Base-by-base conservation (phyloP, 2,329 filamentous ascomycete genomes). In the Tympanopsis confertula region DNA sequence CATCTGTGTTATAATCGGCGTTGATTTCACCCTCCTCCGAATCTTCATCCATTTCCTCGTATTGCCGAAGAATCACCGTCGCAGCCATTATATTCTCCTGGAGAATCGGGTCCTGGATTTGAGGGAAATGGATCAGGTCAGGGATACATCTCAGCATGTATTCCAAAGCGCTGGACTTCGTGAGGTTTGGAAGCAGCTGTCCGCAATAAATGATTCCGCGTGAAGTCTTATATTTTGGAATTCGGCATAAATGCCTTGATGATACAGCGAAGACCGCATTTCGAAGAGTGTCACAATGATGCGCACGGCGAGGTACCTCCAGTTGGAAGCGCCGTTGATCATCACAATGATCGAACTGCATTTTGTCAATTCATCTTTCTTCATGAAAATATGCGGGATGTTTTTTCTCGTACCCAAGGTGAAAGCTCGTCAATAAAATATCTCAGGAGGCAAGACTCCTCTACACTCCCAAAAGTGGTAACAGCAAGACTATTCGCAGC, bases 61-160 rank as follows among this genome's bases (percentile, higher is more conserved):
- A 50, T 30, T 50, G 49, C 3, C 47, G 44, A 12, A 51, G 20
- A 5, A 51, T 51, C 1, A 51, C 46, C 1, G 47, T 45, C 2
- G 49, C 47, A 3, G 46, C 47, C 47, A 51, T 50, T 5, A 51
- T 44, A 13, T 46, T 50, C 20, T 51, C 49, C 30, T 51, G 48
- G 2, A 49, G 35, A 1, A 19, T 14, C 0, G 39, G 41, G 20
- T 50, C 43, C 7, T 41, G 37, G 2, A 44, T 41, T 5, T 44
- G 28, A 3, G 43, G 47, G 20, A 26, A 26, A 10, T n/a, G 22
- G 7, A 26, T n/a, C 7, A 26, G 22, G n/a, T n/a, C 22, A 7
- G 22, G 22, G n/a, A 26, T 26, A 26, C 22, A 26, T n/a, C n/a
- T 7, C 22, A 26, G 22, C 22, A 26, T 26, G 22, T 26, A 26